These are phyloP conservation scores for Naganishia randhawae DNA, from an alignment of 768 basidiomycete genomes.

Conservation along the genomic window DNA sequence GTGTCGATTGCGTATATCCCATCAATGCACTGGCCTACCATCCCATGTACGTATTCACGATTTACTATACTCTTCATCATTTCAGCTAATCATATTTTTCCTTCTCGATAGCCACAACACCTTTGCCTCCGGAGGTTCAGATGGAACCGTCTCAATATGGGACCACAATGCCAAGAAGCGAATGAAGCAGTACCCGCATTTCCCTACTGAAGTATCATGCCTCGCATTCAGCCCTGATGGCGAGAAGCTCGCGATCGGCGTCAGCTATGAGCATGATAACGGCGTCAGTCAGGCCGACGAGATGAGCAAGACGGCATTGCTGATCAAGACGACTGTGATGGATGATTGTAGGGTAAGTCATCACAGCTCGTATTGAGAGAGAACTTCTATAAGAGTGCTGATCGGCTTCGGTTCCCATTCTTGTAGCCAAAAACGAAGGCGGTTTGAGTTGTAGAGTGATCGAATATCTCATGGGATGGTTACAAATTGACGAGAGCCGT, in stretches of 20 bases:
- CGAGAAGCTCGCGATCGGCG: conserved; percentile 72
- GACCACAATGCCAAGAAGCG: conserved; percentile 96
- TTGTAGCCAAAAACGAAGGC: conserved; percentile 23
- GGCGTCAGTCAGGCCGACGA: conserved; percentile 69
- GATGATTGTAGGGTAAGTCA: conserved; percentile 49
- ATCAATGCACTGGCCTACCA: conserved; percentile 95
- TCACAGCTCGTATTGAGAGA: neutral
- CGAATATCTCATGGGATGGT: neutral
- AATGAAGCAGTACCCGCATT: conserved; percentile 81
- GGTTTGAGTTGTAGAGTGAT: neutral
- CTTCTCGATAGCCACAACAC: conserved; percentile 68
- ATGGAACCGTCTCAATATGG: conserved; percentile 92
- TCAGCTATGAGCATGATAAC: conserved; percentile 86
- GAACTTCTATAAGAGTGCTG: neutral
- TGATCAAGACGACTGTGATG: conserved; percentile 50
- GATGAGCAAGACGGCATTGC: conserved; percentile 50
- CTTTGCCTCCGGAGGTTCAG: conserved; percentile 91
- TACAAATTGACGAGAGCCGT: neutral
- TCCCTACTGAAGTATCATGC: conserved; percentile 65
- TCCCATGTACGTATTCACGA: conserved; percentile 60
- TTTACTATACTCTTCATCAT: neutral
- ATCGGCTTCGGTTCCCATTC: neutral
- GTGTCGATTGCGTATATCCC: conserved; percentile 92
- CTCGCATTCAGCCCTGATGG: conserved; percentile 81
- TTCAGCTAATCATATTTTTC: neutral